Conservation (phyloP, 768 basidiomycete species). For the Rhodotorula babjevae region DNA sequence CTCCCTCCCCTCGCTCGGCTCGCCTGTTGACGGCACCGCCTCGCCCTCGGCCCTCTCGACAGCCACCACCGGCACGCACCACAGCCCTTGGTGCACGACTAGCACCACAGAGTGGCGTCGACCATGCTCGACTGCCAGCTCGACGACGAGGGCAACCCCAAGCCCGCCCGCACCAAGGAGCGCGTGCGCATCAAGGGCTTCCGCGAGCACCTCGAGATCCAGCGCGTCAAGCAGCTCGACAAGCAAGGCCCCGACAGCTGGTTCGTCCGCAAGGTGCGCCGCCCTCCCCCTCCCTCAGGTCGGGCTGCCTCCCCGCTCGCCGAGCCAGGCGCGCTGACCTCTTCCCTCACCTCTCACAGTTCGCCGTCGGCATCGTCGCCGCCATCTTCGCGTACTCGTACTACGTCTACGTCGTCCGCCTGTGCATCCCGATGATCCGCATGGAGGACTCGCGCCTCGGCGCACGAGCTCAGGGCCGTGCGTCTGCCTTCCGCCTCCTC, state of each 20-base stretch:
- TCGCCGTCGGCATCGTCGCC: slow-evolving; percentile 28
- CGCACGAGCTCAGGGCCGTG: slow-evolving; percentile 17
- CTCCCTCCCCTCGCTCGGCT: too few species aligned
- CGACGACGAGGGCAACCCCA: slow-evolving; percentile 1
- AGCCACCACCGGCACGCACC: too few species aligned
- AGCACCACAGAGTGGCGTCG: too few species aligned
- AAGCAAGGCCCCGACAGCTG: slow-evolving; percentile 30
- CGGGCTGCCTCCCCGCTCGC: not conserved
- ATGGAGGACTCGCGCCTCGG: slow-evolving; percentile 21
- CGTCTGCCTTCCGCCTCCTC: not conserved
- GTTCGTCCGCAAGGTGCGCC: slow-evolving; percentile 28
- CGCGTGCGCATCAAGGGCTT: slow-evolving; percentile 6
- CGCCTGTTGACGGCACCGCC: too few species aligned
- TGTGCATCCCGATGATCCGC: slow-evolving; percentile 32
- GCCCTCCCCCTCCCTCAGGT: not conserved
- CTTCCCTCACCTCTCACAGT: not conserved
- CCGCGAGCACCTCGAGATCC: slow-evolving; percentile 21
- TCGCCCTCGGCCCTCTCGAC: too few species aligned
- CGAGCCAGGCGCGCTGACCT: not conserved
- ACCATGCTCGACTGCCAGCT: slow-evolving; percentile 35
- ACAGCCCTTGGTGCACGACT: too few species aligned
- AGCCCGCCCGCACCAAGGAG: not conserved
- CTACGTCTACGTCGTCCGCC: slow-evolving; percentile 35
- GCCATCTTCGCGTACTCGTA: slow-evolving; percentile 31
- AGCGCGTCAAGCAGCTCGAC: slow-evolving; percentile 13